phyloP scores from a whole-genome alignment of 1,284 basidiomycete species.

The Fomitopsis betulina region DNA sequence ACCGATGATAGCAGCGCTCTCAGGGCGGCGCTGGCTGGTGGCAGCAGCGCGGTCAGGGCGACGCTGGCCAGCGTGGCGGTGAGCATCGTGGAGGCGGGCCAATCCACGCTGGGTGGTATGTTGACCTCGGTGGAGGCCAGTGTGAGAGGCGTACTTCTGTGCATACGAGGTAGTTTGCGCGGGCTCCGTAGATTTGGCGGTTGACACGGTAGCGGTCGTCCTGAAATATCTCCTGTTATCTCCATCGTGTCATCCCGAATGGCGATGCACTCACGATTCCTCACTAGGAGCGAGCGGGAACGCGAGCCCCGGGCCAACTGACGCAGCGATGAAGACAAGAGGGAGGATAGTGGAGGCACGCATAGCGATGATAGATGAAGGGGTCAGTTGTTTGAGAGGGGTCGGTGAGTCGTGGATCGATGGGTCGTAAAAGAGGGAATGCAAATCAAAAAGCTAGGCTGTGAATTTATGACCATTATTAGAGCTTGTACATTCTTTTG shows the following conservation, averaged over 20 bases:
- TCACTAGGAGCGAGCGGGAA: not conserved
- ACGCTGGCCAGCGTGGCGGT: no score
- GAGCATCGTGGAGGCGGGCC: no score
- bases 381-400: not conserved
- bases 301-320: not conserved
- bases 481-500: not conserved
- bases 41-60: no score
- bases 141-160: no score
- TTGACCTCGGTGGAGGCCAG: no score
- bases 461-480: not conserved
- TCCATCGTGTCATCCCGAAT: not conserved
- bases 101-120: no score
- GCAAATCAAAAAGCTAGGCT: not conserved
- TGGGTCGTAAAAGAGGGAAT: not conserved
- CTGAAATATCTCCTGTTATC: not conserved
- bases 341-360: not conserved
- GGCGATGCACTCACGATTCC: not conserved
- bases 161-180: no score
- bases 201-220: not conserved
- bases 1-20: no score
- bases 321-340: not conserved
- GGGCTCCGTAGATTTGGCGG: no score
- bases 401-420: not conserved
- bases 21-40: no score
- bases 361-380: not conserved